Percentiles rank a stretch among this genome's conserved stretches.
Evolutionary conservation across 2,329 filamentous ascomycete genomes (phyloP).

Genomic region (Neonectria faginata): DNA sequence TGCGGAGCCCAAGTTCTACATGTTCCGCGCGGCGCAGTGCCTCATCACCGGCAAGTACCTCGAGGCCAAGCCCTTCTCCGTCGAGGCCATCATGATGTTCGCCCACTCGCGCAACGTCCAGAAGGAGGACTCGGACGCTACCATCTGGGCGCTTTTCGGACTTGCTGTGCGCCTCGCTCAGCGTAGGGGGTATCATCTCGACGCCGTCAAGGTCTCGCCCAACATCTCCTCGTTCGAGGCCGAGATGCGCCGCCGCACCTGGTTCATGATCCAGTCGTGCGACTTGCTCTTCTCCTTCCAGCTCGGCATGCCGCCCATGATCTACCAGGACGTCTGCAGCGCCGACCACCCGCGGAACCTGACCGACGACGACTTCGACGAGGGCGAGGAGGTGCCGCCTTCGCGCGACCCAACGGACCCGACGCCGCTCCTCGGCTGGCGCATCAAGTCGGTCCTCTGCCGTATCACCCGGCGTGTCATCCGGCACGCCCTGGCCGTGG

Average conservation of each 20-base stretch:
- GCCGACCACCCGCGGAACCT: conserved; percentile 60
- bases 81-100: conserved; percentile 63
- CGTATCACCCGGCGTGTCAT: conserved; percentile 58
- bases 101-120: conserved; percentile 57
- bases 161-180: conserved; percentile 62
- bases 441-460: conserved; percentile 57
- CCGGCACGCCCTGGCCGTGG: conserved; percentile 54
- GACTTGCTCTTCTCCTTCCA: conserved; percentile 64
- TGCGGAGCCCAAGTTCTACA: conserved; percentile 48
- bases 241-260: conserved; percentile 63
- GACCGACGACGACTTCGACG: conserved; percentile 64
- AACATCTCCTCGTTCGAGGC: conserved; percentile 61
- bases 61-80: conserved; percentile 56
- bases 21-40: conserved; percentile 57
- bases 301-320: conserved; percentile 64
- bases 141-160: conserved; percentile 61
- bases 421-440: conserved; percentile 57
- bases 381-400: conserved; percentile 56
- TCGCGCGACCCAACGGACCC: conserved; percentile 57
- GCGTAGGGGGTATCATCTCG: conserved; percentile 64
- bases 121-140: conserved; percentile 56
- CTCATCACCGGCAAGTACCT: conserved; percentile 62
- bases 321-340: conserved; percentile 61
- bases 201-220: conserved; percentile 55
- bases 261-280: conserved; percentile 60